These are phyloP conservation scores for Chenopodium album DNA, from an alignment of 148 eudicot species.

Conservation along the genomic window DNA sequence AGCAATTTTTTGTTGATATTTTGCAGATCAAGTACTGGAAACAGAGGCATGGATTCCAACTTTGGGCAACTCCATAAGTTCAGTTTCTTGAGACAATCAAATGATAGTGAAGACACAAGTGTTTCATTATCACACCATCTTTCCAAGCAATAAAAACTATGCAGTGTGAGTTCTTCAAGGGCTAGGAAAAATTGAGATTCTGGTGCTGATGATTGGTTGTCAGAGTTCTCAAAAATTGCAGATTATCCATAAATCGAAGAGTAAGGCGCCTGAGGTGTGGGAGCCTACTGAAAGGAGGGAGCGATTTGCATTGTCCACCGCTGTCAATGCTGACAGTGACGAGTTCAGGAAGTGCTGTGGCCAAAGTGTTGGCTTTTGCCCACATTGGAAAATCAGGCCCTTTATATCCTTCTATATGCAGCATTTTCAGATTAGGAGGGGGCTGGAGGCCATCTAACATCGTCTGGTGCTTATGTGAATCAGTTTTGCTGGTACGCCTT, in stretches of 20 bases:
- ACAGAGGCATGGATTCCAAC: constrained; percentile 20
- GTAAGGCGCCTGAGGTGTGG: not conserved
- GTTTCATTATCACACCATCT: constrained; percentile 16
- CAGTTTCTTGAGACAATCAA: not conserved
- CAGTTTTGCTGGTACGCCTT: not conserved
- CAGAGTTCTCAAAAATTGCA: constrained; percentile 6
- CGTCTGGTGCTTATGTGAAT: not conserved
- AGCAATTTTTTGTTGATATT: constrained; percentile 13
- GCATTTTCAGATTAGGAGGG: not conserved
- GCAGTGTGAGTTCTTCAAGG: constrained; percentile 18
- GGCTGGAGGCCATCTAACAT: too few relatives aligned
- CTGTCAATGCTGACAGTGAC: constrained; percentile 6
- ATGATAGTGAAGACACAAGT: not conserved
- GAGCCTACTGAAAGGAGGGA: constrained; percentile 18
- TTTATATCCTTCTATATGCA: constrained; percentile 19
- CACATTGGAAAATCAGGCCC: constrained; percentile 21
- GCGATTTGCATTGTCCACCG: not conserved
- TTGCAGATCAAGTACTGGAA: constrained; percentile 7
- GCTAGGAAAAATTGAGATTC: not conserved
- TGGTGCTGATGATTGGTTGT: not conserved
- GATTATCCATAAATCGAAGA: not conserved
- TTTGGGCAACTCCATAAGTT: constrained; percentile 23
- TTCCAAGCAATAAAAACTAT: constrained; percentile 5
- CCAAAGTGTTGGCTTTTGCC: not conserved
- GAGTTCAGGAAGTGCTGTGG: not conserved